Percentiles rank a stretch among this genome's conserved stretches.
phyloP scores from a whole-genome alignment of 176 grass and related monocot species.

The Saccharum spontaneum region DNA sequence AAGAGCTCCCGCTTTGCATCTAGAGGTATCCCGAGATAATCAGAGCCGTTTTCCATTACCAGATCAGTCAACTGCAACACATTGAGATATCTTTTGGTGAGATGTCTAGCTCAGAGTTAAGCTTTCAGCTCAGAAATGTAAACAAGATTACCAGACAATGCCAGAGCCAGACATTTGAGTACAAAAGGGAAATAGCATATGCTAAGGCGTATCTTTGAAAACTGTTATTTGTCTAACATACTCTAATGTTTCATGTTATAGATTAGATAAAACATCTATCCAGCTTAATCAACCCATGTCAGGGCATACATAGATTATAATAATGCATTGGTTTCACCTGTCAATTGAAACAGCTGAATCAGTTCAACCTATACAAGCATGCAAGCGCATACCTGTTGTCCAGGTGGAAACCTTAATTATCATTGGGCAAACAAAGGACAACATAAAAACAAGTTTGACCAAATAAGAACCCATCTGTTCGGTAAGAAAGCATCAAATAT shows the following conservation, averaged over 20 bases:
- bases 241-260: not conserved
- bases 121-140: constrained; percentile 20
- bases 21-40: constrained; percentile 69
- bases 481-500: constrained; percentile 37
- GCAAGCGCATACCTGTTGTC: constrained; percentile 19
- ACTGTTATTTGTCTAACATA: constrained; percentile 13
- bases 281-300: constrained; percentile 8
- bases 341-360: constrained; percentile 25
- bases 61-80: constrained; percentile 80
- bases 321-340: constrained; percentile 6
- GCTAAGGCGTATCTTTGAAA: not conserved
- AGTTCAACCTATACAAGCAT: constrained; percentile 34
- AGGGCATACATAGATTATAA: not conserved
- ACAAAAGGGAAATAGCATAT: not conserved
- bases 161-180: not conserved
- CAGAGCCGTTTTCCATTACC: constrained; percentile 72
- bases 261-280: not conserved
- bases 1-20: constrained; percentile 73
- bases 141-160: not conserved
- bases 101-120: constrained; percentile 3
- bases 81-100: not conserved
- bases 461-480: constrained; percentile 34
- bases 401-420: not conserved
- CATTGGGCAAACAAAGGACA: constrained; percentile 28
- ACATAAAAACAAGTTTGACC: constrained; percentile 18